These are phyloP conservation scores for Chlorella sp. DNA, from an alignment of 139 green algal genomes.

Conservation along the genomic window DNA sequence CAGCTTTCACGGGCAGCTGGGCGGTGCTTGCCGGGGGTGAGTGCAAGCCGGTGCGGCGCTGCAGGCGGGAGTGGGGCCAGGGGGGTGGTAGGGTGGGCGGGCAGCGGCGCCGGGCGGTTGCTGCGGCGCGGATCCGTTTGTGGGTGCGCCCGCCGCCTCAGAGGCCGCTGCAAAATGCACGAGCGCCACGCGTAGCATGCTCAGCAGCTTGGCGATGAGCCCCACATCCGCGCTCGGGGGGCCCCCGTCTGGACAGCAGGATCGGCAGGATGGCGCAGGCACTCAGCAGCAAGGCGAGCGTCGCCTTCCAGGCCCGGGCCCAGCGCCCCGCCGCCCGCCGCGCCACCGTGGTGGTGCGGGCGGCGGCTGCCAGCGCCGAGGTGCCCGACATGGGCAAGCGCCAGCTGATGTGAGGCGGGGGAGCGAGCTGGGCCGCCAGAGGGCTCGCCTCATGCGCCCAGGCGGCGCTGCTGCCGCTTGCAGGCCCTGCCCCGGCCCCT, in stretches of 20 bases:
- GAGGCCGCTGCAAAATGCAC: background rate
- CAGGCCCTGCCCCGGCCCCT: background rate
- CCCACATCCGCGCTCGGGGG: background rate
- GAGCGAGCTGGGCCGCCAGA: background rate
- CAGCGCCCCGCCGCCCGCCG: slow-evolving; percentile 9
- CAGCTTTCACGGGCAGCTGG: too few species aligned
- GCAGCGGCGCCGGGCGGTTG: too few species aligned
- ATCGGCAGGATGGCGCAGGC: background rate
- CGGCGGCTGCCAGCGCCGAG: background rate
- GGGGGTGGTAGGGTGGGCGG: too few species aligned
- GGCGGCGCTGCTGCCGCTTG: background rate
- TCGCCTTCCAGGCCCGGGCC: slow-evolving; percentile 4
- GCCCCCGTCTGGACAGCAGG: background rate
- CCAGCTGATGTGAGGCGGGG: slow-evolving; percentile 79
- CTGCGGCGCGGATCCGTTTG: too few species aligned
- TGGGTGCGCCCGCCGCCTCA: too few species aligned
- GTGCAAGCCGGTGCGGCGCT: too few species aligned
- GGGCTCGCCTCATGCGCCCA: background rate
- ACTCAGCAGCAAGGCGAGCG: slow-evolving; percentile 6
- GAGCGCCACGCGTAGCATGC: background rate
- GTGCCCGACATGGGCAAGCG: slow-evolving; percentile 72
- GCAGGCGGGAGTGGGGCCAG: too few species aligned
- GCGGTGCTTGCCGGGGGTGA: too few species aligned
- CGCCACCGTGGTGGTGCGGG: slow-evolving; percentile 7
- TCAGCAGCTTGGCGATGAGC: too few species aligned